Conservation (phyloP, 768 basidiomycete genomes). For the Dioszegia aurantiaca region DNA sequence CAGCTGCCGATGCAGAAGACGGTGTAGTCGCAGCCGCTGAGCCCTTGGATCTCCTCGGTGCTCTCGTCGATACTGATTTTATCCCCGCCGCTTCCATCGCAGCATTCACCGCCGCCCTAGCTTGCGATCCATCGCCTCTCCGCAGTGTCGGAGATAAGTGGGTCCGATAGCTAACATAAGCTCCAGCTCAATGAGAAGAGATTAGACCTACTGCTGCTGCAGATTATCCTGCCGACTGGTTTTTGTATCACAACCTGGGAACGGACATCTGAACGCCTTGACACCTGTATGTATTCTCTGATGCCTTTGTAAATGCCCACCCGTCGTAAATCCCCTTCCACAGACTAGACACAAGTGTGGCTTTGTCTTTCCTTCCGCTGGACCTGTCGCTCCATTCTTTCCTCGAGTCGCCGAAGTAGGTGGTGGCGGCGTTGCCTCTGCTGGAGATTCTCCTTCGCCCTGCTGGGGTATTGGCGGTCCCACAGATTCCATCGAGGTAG, state of each 20-base stretch:
- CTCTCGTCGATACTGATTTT: constrained; percentile 34
- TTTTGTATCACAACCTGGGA: constrained; percentile 88
- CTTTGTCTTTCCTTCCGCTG: constrained; percentile 47
- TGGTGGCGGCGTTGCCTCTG: constrained; percentile 3
- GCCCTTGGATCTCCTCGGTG: constrained; percentile 41
- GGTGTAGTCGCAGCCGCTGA: constrained; percentile 36
- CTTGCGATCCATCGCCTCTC: constrained; percentile 42
- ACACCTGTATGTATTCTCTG: constrained; percentile 88
- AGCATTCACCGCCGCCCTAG: constrained; percentile 40
- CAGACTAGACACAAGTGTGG: constrained; percentile 69
- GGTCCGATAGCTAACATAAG: constrained; percentile 39
- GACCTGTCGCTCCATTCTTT: constrained; percentile 47
- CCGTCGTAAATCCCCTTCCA: constrained; percentile 76
- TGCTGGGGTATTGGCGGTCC: background rate
- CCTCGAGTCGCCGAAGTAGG: constrained; percentile 27
- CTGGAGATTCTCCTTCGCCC: background rate
- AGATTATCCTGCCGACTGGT: constrained; percentile 89
- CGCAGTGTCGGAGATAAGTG: constrained; percentile 44
- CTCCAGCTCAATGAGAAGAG: background rate
- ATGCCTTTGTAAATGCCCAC: constrained; percentile 83
- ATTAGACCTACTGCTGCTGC: constrained; percentile 59
- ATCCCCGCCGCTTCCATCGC: constrained; percentile 50
- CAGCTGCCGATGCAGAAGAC: constrained; percentile 27
- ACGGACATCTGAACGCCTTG: constrained; percentile 86
- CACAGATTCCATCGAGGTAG: background rate